Conservation (phyloP, 805 yeast genomes). For the Kluyveromyces lactis region DNA sequence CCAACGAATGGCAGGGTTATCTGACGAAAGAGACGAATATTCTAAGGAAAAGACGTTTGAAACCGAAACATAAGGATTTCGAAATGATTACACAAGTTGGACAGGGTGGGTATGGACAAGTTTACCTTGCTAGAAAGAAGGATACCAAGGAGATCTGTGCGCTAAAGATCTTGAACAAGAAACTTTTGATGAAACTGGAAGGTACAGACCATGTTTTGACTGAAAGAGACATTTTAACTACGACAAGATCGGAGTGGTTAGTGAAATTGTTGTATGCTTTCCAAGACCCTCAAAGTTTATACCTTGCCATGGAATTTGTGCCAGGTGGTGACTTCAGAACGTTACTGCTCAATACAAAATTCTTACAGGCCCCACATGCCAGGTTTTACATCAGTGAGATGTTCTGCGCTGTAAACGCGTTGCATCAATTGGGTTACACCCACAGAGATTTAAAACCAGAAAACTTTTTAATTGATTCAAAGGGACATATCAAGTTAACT, state of each 20-base stretch:
- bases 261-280: slow-evolving; percentile 91
- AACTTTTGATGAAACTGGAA: slow-evolving; percentile 75
- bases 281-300: slow-evolving; percentile 84
- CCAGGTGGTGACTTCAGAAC: slow-evolving; percentile 99
- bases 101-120: slow-evolving; percentile 99
- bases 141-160: slow-evolving; percentile 97
- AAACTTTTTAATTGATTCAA: slow-evolving; percentile 79
- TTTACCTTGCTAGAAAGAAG: slow-evolving; percentile 86
- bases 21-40: slow-evolving; percentile 76
- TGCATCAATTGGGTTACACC: slow-evolving; percentile 91
- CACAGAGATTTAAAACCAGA: slow-evolving; percentile 97
- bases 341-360: slow-evolving; percentile 84
- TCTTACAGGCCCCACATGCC: slow-evolving; percentile 88
- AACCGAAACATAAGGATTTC: slow-evolving; percentile 91
- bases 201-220: slow-evolving; percentile 94
- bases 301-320: slow-evolving; percentile 98
- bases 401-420: slow-evolving; percentile 90
- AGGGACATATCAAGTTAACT: slow-evolving; percentile 87
- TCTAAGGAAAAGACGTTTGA: slow-evolving; percentile 79
- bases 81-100: slow-evolving; percentile 97
- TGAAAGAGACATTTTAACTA: slow-evolving; percentile 94
- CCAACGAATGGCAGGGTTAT: slow-evolving; percentile 68
- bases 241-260: slow-evolving; percentile 91
- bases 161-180: slow-evolving; percentile 81
- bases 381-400: slow-evolving; percentile 91